Conservation (phyloP, 345 rosid species). For the Eucalyptus regnans region DNA sequence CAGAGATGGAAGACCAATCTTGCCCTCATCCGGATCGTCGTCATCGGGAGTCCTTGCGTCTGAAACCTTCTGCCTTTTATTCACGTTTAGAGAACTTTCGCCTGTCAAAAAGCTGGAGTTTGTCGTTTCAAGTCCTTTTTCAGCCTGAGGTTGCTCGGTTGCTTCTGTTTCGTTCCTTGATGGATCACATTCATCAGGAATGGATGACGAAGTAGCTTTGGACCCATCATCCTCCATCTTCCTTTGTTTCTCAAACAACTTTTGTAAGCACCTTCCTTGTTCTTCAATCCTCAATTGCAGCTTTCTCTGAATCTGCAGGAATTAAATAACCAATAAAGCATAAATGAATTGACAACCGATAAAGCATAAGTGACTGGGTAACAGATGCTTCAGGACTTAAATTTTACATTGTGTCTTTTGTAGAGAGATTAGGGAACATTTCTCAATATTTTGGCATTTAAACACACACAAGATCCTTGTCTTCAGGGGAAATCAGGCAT, state of each 20-base stretch:
- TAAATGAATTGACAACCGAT: not conserved
- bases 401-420: not conserved
- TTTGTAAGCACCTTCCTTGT: conserved; percentile 34
- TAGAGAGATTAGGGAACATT: not conserved
- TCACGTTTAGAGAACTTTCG: not conserved
- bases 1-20: not conserved
- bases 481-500: not conserved
- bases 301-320: conserved; percentile 54
- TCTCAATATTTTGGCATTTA: not conserved
- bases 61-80: not conserved
- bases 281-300: conserved; percentile 36
- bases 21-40: not conserved
- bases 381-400: not conserved
- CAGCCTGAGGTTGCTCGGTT: not conserved
- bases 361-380: not conserved
- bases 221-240: conserved; percentile 12
- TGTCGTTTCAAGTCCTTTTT: not conserved
- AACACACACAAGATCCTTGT: not conserved
- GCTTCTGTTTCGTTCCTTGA: not conserved
- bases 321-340: not conserved
- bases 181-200: not conserved
- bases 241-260: conserved; percentile 67
- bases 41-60: not conserved
- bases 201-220: not conserved
- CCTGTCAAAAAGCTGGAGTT: not conserved